Evolutionary conservation across 805 yeast genomes (phyloP).

Genomic region (Candida pini): DNA sequence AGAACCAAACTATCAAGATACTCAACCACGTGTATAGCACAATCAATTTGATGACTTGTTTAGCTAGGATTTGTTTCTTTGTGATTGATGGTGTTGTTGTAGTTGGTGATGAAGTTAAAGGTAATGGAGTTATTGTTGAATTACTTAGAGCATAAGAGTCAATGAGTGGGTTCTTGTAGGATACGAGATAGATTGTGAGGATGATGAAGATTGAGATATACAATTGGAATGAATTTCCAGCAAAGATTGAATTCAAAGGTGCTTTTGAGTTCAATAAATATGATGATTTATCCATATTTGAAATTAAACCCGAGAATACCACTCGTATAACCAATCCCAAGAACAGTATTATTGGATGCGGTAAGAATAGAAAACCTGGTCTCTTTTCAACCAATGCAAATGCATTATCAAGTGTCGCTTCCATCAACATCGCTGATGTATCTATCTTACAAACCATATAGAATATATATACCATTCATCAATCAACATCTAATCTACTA

Average conservation of each 20-base stretch:
- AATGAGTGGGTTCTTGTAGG: conserved; percentile 5
- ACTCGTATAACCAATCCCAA: conserved; percentile 9
- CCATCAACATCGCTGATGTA: no score
- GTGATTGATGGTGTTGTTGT: no score
- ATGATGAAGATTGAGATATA: conserved; percentile 10
- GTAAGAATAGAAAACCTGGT: no score
- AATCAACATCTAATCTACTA: no score
- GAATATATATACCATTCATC: no score
- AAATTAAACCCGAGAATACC: neutral
- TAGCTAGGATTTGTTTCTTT: conserved; percentile 2
- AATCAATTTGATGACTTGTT: conserved; percentile 17
- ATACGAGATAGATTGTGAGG: conserved; percentile 6
- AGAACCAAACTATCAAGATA: conserved; percentile 26
- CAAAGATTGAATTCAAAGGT: conserved; percentile 22
- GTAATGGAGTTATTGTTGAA: conserved; percentile 1
- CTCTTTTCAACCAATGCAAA: no score
- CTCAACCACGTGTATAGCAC: conserved; percentile 18
- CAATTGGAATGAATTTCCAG: conserved; percentile 26
- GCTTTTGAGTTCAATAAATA: conserved; percentile 20
- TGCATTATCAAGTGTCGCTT: no score
- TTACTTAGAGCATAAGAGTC: no score
- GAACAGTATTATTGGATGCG: conserved; percentile 12
- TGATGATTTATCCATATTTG: conserved; percentile 5
- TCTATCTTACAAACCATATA: no score
- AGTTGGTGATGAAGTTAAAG: no score